Evolutionary conservation across 192 early-diverging fungal species (phyloP).

Genomic region (Rhizophagus sp.): DNA sequence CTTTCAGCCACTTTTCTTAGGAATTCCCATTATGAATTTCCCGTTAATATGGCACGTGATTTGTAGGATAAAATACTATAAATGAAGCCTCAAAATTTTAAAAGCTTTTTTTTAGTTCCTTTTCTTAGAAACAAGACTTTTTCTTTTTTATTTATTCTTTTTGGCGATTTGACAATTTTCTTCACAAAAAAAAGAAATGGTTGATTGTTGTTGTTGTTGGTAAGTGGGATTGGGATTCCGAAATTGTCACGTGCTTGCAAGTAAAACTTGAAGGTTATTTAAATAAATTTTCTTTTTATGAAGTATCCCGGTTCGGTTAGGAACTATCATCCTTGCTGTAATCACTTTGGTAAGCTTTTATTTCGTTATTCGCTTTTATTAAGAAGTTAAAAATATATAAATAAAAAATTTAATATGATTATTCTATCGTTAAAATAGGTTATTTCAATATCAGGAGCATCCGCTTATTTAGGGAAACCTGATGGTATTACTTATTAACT

Average conservation of each 20-base stretch:
- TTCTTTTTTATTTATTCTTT: no score
- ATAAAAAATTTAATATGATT: background rate
- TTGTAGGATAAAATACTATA: no score
- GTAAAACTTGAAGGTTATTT: no score
- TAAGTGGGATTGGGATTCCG: background rate
- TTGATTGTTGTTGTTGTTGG: slow-evolving; percentile 2
- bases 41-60: no score
- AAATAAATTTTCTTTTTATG: background rate
- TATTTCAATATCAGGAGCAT: background rate
- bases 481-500: background rate
- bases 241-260: background rate
- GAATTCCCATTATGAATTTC: no score
- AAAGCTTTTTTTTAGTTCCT: no score
- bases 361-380: background rate
- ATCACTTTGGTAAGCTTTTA: background rate
- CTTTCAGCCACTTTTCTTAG: no score
- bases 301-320: background rate
- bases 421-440: background rate
- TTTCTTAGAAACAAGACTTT: no score
- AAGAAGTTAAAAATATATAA: background rate
- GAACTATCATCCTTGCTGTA: background rate
- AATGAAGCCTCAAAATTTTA: no score
- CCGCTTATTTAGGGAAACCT: background rate
- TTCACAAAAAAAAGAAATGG: background rate
- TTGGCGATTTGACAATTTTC: background rate